These are phyloP conservation scores for Alopecurus myosuroides DNA, from an alignment of 176 grass and related monocot species.

Conservation along the genomic window DNA sequence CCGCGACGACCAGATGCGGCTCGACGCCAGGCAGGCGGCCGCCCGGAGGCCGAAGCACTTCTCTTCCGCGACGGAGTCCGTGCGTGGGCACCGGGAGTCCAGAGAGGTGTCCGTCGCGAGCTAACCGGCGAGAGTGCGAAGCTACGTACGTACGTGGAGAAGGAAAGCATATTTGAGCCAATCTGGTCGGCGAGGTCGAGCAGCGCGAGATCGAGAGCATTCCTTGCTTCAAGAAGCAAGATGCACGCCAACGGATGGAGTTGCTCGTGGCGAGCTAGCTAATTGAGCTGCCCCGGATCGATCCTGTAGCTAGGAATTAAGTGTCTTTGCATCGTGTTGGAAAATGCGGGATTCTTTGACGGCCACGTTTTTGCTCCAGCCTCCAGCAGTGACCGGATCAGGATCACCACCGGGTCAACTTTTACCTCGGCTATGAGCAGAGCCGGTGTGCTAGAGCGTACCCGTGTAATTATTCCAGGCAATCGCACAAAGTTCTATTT, in stretches of 20 bases:
- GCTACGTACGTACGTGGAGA: neutral
- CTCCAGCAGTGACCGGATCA: neutral
- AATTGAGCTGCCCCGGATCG: no score
- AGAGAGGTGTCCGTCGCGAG: constrained; percentile 17
- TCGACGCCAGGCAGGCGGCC: constrained; percentile 21
- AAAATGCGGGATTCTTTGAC: no score
- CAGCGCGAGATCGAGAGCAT: no score
- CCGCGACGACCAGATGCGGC: constrained; percentile 50
- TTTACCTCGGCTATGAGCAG: neutral
- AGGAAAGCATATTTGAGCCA: neutral
- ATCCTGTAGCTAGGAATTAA: no score
- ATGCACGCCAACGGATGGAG: no score
- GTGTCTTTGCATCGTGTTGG: neutral
- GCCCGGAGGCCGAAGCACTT: neutral
- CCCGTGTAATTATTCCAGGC: neutral
- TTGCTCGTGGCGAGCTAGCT: no score
- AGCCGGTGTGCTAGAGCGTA: neutral
- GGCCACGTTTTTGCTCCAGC: no score
- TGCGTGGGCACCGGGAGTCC: neutral
- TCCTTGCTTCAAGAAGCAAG: no score
- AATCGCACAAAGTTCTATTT: neutral
- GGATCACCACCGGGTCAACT: neutral
- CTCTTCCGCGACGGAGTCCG: neutral
- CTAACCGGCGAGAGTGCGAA: neutral
- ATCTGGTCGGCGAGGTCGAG: no score